Conservation (phyloP, 352 stramenopile species). For the Phytopythium kandeliae region DNA sequence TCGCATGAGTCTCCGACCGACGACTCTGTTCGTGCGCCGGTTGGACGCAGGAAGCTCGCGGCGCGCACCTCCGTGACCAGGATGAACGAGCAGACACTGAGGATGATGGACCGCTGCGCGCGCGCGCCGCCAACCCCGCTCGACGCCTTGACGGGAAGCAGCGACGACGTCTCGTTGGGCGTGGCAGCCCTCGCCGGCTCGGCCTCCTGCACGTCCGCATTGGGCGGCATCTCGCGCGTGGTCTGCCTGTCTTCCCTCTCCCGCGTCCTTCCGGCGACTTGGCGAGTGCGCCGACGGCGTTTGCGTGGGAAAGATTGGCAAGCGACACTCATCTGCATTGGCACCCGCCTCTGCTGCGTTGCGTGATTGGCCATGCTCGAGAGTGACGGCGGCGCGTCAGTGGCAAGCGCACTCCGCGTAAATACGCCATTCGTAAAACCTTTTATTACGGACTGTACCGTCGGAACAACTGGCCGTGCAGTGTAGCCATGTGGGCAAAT, state of each 20-base stretch:
- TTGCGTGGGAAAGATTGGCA: too few relatives aligned
- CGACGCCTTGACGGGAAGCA: conserved; percentile 16
- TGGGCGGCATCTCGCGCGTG: conserved; percentile 14
- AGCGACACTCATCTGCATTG: too few relatives aligned
- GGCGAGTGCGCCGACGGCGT: too few relatives aligned
- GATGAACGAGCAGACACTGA: conserved; percentile 86
- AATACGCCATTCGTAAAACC: too few relatives aligned
- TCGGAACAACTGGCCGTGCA: too few relatives aligned
- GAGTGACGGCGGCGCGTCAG: too few relatives aligned
- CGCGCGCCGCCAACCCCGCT: not conserved
- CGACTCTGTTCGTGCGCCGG: not conserved
- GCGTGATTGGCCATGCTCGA: too few relatives aligned
- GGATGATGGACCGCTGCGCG: conserved; percentile 67
- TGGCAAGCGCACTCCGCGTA: too few relatives aligned
- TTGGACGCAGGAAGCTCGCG: not conserved
- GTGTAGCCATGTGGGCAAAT: too few relatives aligned
- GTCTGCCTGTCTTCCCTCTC: not conserved
- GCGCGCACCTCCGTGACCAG: conserved; percentile 65
- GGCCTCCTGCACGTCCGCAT: conserved; percentile 9
- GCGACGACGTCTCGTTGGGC: conserved; percentile 12
- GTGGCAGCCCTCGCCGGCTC: not conserved
- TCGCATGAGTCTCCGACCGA: not conserved
- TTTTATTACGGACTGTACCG: too few relatives aligned
- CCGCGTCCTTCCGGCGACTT: not conserved
- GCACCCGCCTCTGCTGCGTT: too few relatives aligned